Conservation (phyloP, 169 alveolate species). For the Neospora caninum region DNA sequence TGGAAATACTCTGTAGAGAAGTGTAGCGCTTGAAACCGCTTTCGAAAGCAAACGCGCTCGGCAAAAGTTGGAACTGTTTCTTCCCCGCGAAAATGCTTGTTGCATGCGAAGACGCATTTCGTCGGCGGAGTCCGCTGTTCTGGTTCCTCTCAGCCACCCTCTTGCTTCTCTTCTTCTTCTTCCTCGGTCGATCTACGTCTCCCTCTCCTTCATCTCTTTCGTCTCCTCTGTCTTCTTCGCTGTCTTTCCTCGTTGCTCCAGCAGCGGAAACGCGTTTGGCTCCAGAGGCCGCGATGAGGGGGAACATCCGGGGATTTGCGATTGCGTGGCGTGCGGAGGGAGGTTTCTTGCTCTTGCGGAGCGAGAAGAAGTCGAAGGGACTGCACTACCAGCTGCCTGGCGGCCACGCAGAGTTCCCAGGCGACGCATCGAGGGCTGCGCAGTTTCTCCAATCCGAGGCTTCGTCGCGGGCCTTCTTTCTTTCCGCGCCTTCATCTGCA, state of each 20-base stretch:
- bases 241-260: neutral
- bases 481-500: neutral
- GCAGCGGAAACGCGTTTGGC: too few species aligned
- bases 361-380: constrained; percentile 10
- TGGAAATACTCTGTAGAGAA: too few species aligned
- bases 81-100: too few species aligned
- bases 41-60: too few species aligned
- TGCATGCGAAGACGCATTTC: too few species aligned
- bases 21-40: too few species aligned
- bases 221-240: neutral
- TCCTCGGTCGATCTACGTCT: neutral
- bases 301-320: neutral
- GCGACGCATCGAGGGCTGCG: neutral
- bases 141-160: too few species aligned
- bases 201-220: neutral
- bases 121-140: too few species aligned
- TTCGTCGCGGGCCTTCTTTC: neutral
- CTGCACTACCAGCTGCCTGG: constrained; percentile 29
- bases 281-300: too few species aligned
- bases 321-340: neutral
- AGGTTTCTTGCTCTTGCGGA: neutral
- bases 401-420: neutral
- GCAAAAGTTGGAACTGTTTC: too few species aligned
- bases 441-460: neutral
- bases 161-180: too few species aligned